phyloP scores from a whole-genome alignment of 805 yeast species.

The Hanseniaspora lachancei region DNA sequence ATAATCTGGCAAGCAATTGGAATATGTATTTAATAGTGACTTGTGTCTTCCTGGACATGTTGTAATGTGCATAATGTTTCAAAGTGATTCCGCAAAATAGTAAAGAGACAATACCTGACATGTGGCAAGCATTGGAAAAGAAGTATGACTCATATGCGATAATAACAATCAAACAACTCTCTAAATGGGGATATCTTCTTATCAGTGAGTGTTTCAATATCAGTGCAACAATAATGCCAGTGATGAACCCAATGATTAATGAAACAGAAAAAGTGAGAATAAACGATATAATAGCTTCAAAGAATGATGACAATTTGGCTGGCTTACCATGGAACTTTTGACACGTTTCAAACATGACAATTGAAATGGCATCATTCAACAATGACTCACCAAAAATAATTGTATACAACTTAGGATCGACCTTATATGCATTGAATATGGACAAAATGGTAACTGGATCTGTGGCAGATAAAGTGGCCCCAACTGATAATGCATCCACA shows the following conservation, averaged over 20 bases:
- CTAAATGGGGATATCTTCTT: slow-evolving; percentile 91
- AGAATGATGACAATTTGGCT: slow-evolving; percentile 59
- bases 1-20: slow-evolving; percentile 84
- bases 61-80: slow-evolving; percentile 92
- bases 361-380: slow-evolving; percentile 92
- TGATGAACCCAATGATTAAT: slow-evolving; percentile 71
- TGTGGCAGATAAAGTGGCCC: slow-evolving; percentile 95
- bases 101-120: slow-evolving; percentile 95
- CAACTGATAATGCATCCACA: slow-evolving; percentile 94
- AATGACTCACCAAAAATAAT: slow-evolving; percentile 94
- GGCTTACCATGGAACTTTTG: slow-evolving; percentile 86
- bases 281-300: slow-evolving; percentile 89
- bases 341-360: slow-evolving; percentile 97
- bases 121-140: slow-evolving; percentile 96
- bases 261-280: slow-evolving; percentile 87
- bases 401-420: slow-evolving; percentile 93
- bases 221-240: slow-evolving; percentile 82
- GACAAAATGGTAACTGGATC: slow-evolving; percentile 96
- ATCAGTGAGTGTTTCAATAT: slow-evolving; percentile 84
- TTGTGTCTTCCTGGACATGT: slow-evolving; percentile 95
- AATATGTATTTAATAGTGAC: slow-evolving; percentile 90
- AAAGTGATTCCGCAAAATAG: slow-evolving; percentile 92
- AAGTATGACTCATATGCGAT: slow-evolving; percentile 93
- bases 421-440: slow-evolving; percentile 92
- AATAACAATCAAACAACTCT: slow-evolving; percentile 78